phyloP scores from a whole-genome alignment of 2,329 filamentous ascomycete species.

The Trematosphaeria pertusa region DNA sequence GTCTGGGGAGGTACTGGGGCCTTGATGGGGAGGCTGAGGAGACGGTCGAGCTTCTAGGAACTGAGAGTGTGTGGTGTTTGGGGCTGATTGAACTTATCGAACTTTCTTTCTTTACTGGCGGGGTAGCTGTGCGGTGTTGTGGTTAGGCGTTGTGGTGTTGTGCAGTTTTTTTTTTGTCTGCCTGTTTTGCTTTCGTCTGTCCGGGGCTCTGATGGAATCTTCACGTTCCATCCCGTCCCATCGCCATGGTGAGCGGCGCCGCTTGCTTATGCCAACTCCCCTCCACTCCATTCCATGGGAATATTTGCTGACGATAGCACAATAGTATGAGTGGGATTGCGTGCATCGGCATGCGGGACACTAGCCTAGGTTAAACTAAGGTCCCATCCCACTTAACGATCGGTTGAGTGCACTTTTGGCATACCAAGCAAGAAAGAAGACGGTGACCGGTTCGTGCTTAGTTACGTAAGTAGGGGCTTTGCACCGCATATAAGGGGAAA shows the following conservation, averaged over 20 bases:
- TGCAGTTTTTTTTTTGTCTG: background rate
- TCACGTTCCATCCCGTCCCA: too few relatives aligned
- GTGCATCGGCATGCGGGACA: constrained; percentile 52
- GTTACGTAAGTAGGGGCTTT: too few relatives aligned
- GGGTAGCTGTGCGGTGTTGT: background rate
- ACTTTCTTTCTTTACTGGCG: background rate
- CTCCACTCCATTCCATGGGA: background rate
- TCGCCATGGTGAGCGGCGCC: background rate
- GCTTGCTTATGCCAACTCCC: background rate
- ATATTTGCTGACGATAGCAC: constrained; percentile 1
- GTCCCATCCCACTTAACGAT: too few relatives aligned
- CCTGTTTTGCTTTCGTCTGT: background rate
- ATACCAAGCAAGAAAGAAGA: too few relatives aligned
- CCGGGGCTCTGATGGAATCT: background rate
- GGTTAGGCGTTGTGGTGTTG: background rate
- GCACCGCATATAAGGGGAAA: too few relatives aligned
- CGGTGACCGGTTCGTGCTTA: too few relatives aligned
- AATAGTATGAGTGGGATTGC: constrained; percentile 65
- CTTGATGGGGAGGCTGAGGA: background rate
- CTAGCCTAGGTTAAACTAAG: too few relatives aligned
- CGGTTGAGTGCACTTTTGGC: too few relatives aligned
- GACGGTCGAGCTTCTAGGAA: background rate
- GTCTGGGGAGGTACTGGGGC: constrained; percentile 1
- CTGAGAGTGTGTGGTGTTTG: background rate
- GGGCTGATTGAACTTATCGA: background rate